phyloP scores from a whole-genome alignment of 805 yeast species.

The Cyberlindnera galapagoensis region DNA sequence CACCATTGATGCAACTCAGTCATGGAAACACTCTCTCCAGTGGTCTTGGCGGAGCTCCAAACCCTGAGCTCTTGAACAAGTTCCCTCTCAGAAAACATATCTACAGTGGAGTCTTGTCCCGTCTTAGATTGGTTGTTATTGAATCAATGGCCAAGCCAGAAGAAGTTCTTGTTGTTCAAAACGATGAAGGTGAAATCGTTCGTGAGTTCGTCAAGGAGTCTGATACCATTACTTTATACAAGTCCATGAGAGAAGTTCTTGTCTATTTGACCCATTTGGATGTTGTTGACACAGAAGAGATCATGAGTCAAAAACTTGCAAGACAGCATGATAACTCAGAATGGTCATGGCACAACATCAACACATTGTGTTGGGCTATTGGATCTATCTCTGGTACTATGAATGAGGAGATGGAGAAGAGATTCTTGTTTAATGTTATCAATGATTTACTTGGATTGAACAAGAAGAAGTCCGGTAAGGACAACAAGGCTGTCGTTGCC shows the following conservation, averaged over 20 bases:
- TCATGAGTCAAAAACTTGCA: conserved; percentile 87
- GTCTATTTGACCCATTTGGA: conserved; percentile 94
- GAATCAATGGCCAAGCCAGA: conserved; percentile 98
- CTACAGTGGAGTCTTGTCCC: conserved; percentile 72
- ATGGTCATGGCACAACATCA: conserved; percentile 99
- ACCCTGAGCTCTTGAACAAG: conserved; percentile 70
- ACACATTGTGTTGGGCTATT: conserved; percentile 98
- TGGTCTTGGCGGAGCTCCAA: conserved; percentile 72
- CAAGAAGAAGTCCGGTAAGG: conserved; percentile 95
- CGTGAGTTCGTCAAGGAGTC: conserved; percentile 95
- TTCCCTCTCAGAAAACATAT: conserved; percentile 82
- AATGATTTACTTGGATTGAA: conserved; percentile 88
- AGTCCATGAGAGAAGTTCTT: conserved; percentile 90
- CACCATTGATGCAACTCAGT: conserved; percentile 71
- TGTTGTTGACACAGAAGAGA: conserved; percentile 87
- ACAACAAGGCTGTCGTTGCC: conserved; percentile 97
- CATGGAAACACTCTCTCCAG: conserved; percentile 29
- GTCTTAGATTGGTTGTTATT: conserved; percentile 85
- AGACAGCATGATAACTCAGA: conserved; percentile 93
- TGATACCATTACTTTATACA: conserved; percentile 93
- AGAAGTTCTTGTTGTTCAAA: conserved; percentile 93
- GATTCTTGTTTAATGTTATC: conserved; percentile 87
- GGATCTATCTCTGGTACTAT: conserved; percentile 98
- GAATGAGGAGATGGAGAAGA: conserved; percentile 96
- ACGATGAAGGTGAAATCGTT: conserved; percentile 98